phyloP scores from a whole-genome alignment of 2,329 filamentous ascomycete species.

The Neocatenulostroma microsporum region DNA sequence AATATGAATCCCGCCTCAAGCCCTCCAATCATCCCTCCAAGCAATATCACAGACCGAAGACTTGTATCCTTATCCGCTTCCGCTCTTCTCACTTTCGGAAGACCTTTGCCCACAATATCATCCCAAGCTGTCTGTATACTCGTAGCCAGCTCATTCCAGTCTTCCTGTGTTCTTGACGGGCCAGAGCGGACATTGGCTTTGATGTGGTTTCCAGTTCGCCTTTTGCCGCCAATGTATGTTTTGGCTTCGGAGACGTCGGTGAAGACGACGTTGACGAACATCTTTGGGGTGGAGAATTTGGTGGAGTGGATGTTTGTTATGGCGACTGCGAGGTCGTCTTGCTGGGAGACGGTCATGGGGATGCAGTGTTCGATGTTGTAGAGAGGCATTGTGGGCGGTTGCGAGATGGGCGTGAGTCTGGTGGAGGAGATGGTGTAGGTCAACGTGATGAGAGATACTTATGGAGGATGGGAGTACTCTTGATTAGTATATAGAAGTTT shows the following conservation, averaged over 20 bases:
- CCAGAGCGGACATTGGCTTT: constrained; percentile 30
- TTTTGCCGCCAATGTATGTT: constrained; percentile 33
- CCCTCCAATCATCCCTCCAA: constrained; percentile 26
- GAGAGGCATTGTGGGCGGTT: constrained; percentile 37
- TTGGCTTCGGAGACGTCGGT: constrained; percentile 20
- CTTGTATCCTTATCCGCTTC: constrained; percentile 17
- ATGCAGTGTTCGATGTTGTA: constrained; percentile 38
- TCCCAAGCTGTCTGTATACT: constrained; percentile 25
- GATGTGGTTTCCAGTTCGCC: constrained; percentile 27
- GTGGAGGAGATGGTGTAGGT: too few species aligned
- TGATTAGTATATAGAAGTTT: too few species aligned
- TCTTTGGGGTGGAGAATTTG: constrained; percentile 35
- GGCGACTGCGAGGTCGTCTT: constrained; percentile 31
- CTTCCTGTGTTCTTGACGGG: constrained; percentile 23
- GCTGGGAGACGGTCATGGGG: constrained; percentile 28
- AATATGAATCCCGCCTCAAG: constrained; percentile 27
- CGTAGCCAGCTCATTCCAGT: constrained; percentile 24
- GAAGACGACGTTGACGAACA: constrained; percentile 42
- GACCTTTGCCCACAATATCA: constrained; percentile 16
- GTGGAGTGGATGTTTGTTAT: constrained; percentile 37
- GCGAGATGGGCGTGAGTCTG: too few species aligned
- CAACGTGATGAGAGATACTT: too few species aligned
- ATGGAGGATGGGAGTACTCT: too few species aligned
- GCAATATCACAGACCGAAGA: constrained; percentile 18
- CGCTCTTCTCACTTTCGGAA: constrained; percentile 15